Percentiles rank a stretch among this genome's conserved stretches.
Conservation (phyloP, 2,329 filamentous ascomycete species). For the Blastomyces silverae region DNA sequence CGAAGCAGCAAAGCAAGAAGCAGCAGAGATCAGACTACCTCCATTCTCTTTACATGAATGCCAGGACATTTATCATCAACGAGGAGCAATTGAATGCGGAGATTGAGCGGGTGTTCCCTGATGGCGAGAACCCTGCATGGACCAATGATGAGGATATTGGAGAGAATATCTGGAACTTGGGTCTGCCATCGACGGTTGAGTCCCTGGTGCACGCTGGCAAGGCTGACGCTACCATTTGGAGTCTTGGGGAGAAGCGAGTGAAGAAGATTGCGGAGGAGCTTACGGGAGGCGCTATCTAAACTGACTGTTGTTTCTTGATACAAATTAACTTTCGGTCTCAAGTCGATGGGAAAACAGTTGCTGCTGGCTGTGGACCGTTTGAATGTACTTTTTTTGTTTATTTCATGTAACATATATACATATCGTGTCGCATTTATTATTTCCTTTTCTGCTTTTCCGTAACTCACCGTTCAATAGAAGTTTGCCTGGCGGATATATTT, state of each 20-base stretch:
- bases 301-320: slow-evolving; percentile 10
- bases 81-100: slow-evolving; percentile 67
- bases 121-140: slow-evolving; percentile 45
- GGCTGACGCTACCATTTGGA: slow-evolving; percentile 34
- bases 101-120: slow-evolving; percentile 70
- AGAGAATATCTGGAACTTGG: slow-evolving; percentile 48
- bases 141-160: slow-evolving; percentile 39
- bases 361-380: background rate
- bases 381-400: background rate
- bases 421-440: background rate
- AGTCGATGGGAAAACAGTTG: background rate
- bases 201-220: slow-evolving; percentile 28
- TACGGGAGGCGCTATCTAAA: slow-evolving; percentile 54
- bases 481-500: background rate
- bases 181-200: slow-evolving; percentile 40
- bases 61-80: slow-evolving; percentile 75
- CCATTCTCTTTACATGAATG: slow-evolving; percentile 84
- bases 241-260: slow-evolving; percentile 51
- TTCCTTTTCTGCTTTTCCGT: background rate
- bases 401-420: slow-evolving; percentile 5
- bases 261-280: slow-evolving; percentile 60
- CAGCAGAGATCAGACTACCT: slow-evolving; percentile 62
- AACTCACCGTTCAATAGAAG: background rate
- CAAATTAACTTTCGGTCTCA: background rate
- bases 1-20: slow-evolving; percentile 47